Evolutionary conservation across 2,329 filamentous ascomycete species (phyloP).

Genomic region (Neoascochyta sp.): DNA sequence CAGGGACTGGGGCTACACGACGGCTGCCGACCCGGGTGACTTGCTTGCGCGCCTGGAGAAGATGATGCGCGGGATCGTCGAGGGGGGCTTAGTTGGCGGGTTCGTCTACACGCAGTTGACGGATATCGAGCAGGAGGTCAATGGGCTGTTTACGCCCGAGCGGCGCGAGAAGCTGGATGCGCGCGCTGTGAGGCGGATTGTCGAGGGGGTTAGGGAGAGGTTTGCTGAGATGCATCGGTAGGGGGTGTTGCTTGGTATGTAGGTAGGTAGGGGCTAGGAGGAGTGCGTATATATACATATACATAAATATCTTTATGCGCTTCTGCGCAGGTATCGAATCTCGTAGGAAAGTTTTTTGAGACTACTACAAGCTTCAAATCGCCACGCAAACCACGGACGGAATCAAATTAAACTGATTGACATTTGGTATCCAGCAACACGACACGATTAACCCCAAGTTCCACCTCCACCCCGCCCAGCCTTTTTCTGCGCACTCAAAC

Average conservation of each 20-base stretch:
- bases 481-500: constrained; percentile 80
- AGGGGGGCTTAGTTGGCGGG: constrained; percentile 56
- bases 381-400: too few relatives aligned
- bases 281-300: too few relatives aligned
- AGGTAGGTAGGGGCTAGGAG: too few relatives aligned
- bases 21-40: constrained; percentile 58
- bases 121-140: constrained; percentile 65
- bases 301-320: too few relatives aligned
- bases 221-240: constrained; percentile 24
- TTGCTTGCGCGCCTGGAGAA: constrained; percentile 57
- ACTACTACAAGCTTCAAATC: too few relatives aligned
- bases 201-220: constrained; percentile 44
- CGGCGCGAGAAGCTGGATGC: constrained; percentile 58
- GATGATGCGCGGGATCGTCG: constrained; percentile 56
- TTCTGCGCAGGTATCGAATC: too few relatives aligned
- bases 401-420: too few relatives aligned
- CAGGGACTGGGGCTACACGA: constrained; percentile 63
- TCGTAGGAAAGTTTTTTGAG: too few relatives aligned
- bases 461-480: constrained; percentile 84
- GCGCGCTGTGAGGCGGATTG: constrained; percentile 54
- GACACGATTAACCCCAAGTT: constrained; percentile 79
- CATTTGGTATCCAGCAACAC: too few relatives aligned
- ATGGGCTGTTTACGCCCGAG: constrained; percentile 63
- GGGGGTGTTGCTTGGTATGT: too few relatives aligned
- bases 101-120: constrained; percentile 65